phyloP scores from a whole-genome alignment of 2,329 filamentous ascomycete species.

The Sodiomyces alkalinus region DNA sequence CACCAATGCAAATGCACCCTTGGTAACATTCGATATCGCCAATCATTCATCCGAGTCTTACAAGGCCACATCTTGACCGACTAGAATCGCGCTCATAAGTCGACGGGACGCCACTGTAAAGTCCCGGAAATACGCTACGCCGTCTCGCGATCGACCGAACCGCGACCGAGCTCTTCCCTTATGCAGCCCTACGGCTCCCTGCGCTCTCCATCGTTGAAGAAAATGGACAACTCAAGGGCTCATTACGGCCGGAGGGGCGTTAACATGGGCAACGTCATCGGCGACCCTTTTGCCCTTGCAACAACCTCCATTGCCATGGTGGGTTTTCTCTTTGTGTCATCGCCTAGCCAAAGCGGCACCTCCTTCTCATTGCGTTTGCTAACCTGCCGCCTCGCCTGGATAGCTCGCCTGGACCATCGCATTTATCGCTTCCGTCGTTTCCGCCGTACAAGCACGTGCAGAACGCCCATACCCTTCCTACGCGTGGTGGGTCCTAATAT shows the following conservation, averaged over 20 bases:
- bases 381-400: slow-evolving; percentile 10
- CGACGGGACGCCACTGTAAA: too few species aligned
- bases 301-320: slow-evolving; percentile 86
- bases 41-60: too few species aligned
- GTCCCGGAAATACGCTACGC: too few species aligned
- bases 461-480: slow-evolving; percentile 61
- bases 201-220: slow-evolving; percentile 58
- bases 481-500: slow-evolving; percentile 86
- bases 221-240: slow-evolving; percentile 60
- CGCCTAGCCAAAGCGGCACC: neutral
- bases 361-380: slow-evolving; percentile 6
- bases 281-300: slow-evolving; percentile 89
- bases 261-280: slow-evolving; percentile 76
- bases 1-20: too few species aligned
- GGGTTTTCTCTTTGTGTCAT: slow-evolving; percentile 24
- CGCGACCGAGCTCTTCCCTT: too few species aligned
- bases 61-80: too few species aligned
- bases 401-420: slow-evolving; percentile 95
- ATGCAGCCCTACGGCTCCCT: slow-evolving; percentile 66
- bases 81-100: too few species aligned
- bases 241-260: slow-evolving; percentile 44
- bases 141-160: too few species aligned
- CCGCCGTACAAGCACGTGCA: slow-evolving; percentile 31
- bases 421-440: slow-evolving; percentile 74
- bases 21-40: too few species aligned